Base-by-base conservation (phyloP, 2,329 filamentous ascomycete genomes). In the Amphichorda felina region DNA sequence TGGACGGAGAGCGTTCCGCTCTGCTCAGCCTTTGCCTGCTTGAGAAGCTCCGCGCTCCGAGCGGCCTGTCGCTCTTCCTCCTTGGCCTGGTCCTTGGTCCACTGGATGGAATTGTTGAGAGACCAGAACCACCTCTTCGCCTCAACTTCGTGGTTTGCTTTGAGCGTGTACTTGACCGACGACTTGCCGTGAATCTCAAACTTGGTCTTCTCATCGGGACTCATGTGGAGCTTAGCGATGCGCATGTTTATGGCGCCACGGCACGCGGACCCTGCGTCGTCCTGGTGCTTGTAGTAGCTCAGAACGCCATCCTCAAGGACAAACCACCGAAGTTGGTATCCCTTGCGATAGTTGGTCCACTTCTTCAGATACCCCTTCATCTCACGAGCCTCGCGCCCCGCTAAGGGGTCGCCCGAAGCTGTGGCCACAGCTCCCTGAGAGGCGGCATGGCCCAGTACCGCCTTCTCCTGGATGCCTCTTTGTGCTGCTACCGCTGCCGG, bases 281-380 rank as follows among this genome's bases (percentile, higher is more conserved):
- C 91, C 61, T 98, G 91, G 56, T 96, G 86, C 61, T 98, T 98
- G 66, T 96, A 98, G 63, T 98, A 98, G 59, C 91, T 96, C 45
- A 98, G 60, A 10, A 98, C 89, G 10, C 91, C 91, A 53, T 98
- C 91, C 54, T 98, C 91, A 8, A 98, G 73, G 11, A 96, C 91
- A 53, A 98, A 98, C 88, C 89, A 98, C 40, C 91, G 73, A 43
- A 98, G 59, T 61, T 98, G 94, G 63, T 95, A 98, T 8, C 91
- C 91, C 53, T 84, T 88, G 16, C 89, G 88, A 55, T 98, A 98
- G 55, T 98, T 98, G 33, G 91, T 98, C 91, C 91, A 98, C 57
- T 98, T 98, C 63, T 95, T 96, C 38, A 98, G 67, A 55, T 96
- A 98, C 6, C 91, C 91, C 63, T 94, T 95, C 84, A 98, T 96